phyloP scores from a whole-genome alignment of 2,329 filamentous ascomycete genomes.

The Sordariomycetes sp. region DNA sequence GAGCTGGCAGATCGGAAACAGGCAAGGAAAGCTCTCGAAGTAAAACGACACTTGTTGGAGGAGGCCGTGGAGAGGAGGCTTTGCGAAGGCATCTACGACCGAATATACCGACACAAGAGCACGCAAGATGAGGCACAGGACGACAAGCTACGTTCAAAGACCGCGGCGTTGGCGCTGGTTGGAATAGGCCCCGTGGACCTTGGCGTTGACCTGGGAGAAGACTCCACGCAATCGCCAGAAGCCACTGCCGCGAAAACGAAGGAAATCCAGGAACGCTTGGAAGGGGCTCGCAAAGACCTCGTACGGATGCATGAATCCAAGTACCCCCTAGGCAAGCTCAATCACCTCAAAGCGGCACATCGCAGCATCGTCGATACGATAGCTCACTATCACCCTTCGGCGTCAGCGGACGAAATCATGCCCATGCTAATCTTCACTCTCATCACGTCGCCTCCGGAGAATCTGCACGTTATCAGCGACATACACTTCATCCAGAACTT shows the following conservation, averaged over 20 bases:
- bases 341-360: constrained; percentile 79
- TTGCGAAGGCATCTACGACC: constrained; percentile 76
- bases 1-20: constrained; percentile 76
- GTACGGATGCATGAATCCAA: constrained; percentile 76
- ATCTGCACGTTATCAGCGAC: constrained; percentile 86
- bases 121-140: constrained; percentile 93
- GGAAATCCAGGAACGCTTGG: constrained; percentile 65
- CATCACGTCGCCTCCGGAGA: constrained; percentile 80
- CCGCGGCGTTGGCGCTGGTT: constrained; percentile 80
- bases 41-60: constrained; percentile 69
- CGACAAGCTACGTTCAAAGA: constrained; percentile 89
- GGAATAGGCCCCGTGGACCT: constrained; percentile 84
- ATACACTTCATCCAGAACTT: constrained; percentile 92
- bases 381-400: constrained; percentile 60
- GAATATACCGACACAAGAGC: constrained; percentile 83
- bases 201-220: constrained; percentile 61
- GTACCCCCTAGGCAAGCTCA: constrained; percentile 85
- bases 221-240: constrained; percentile 43
- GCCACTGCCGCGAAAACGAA: constrained; percentile 50
- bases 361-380: constrained; percentile 89
- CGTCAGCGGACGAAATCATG: constrained; percentile 93
- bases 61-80: constrained; percentile 84
- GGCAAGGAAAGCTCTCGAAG: constrained; percentile 67
- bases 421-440: constrained; percentile 94
- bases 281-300: constrained; percentile 59